A percentile compares a stretch with the other conserved stretches of the same genome.
phyloP scores from a whole-genome alignment of 2,329 filamentous ascomycete species.

The Botrytis aclada region DNA sequence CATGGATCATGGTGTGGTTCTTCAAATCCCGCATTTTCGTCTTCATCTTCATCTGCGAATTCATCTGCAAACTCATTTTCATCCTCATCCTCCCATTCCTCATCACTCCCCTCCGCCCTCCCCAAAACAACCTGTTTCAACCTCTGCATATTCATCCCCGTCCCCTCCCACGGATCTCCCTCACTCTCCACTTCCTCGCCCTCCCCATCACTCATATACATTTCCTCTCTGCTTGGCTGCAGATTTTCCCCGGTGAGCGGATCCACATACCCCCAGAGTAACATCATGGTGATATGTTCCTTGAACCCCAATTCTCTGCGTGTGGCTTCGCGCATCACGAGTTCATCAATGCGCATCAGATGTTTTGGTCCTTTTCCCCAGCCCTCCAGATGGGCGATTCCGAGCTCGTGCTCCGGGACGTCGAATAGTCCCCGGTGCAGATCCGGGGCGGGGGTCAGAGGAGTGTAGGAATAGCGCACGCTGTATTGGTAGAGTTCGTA shows the following conservation, averaged over 20 bases:
- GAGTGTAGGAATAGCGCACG: slow-evolving; percentile 53
- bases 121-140: not conserved
- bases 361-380: slow-evolving; percentile 50
- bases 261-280: slow-evolving; percentile 61
- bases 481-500: slow-evolving; percentile 55
- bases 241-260: slow-evolving; percentile 49
- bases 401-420: slow-evolving; percentile 52
- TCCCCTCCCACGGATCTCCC: slow-evolving; percentile 7
- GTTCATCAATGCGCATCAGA: slow-evolving; percentile 55
- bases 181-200: not conserved
- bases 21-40: no score
- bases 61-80: not conserved
- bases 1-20: no score
- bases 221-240: slow-evolving; percentile 49
- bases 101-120: not conserved
- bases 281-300: slow-evolving; percentile 53
- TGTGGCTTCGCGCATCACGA: slow-evolving; percentile 55
- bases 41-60: no score
- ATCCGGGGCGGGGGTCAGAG: slow-evolving; percentile 34
- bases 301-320: slow-evolving; percentile 53
- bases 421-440: slow-evolving; percentile 40
- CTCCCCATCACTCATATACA: slow-evolving; percentile 51
- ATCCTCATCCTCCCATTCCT: not conserved
- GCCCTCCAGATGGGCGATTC: slow-evolving; percentile 52
- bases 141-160: slow-evolving; percentile 10